phyloP scores from a whole-genome alignment of 1,284 basidiomycete genomes.

The Leccinum griseonigrum region DNA sequence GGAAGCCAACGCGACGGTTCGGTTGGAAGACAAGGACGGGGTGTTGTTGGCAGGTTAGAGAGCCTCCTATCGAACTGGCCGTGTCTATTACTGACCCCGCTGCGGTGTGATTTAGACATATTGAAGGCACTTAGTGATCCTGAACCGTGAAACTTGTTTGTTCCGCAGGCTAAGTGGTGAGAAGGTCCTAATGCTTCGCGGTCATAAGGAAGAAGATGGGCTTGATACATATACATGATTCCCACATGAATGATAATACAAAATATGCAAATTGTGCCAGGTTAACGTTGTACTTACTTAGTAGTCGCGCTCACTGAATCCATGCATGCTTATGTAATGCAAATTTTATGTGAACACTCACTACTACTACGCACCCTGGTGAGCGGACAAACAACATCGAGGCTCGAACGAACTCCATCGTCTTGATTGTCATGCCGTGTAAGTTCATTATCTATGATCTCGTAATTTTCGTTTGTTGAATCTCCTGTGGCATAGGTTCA shows the following conservation, averaged over 20 bases:
- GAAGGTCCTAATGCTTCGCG: background rate
- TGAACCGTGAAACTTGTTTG: background rate
- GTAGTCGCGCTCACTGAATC: no score
- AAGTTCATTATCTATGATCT: no score
- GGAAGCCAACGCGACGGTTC: slow-evolving; percentile 7
- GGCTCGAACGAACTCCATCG: no score
- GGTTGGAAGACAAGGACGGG: slow-evolving; percentile 28
- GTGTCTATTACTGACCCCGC: background rate
- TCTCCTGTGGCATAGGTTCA: no score
- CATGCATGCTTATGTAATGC: no score
- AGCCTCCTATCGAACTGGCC: background rate
- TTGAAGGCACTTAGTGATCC: background rate
- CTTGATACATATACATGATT: slow-evolving; percentile 19
- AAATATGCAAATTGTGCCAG: slow-evolving; percentile 23
- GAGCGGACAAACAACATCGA: no score
- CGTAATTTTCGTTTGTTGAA: no score
- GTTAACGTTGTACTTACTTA: slow-evolving; percentile 5
- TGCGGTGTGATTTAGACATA: background rate
- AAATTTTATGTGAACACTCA: no score
- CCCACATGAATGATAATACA: slow-evolving; percentile 30
- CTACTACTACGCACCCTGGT: no score
- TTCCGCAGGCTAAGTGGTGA: background rate
- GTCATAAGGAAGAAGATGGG: slow-evolving; percentile 1
- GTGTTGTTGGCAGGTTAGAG: slow-evolving; percentile 22
- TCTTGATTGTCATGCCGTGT: no score